Evolutionary conservation across 2,329 filamentous ascomycete genomes (phyloP).

Genomic region (Macrophomina tecta): DNA sequence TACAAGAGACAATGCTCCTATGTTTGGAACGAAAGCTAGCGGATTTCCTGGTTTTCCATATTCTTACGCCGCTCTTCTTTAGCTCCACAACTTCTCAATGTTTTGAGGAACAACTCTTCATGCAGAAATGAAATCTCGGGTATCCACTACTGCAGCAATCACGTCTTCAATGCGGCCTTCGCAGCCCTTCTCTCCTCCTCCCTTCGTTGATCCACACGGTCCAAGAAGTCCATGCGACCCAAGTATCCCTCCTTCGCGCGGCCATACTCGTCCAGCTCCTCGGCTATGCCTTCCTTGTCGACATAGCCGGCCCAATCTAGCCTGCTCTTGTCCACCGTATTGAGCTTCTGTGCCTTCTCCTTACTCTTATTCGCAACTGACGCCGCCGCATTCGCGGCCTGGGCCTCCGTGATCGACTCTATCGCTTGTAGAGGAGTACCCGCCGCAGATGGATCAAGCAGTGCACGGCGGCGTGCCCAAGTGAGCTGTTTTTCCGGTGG

Average conservation of each 20-base stretch:
- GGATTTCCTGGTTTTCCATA: too few relatives aligned
- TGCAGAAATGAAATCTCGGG: neutral
- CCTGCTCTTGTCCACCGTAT: slow-evolving; percentile 69
- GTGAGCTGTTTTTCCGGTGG: slow-evolving; percentile 51
- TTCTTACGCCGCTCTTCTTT: too few relatives aligned
- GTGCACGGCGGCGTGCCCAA: slow-evolving; percentile 39
- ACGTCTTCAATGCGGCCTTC: slow-evolving; percentile 48
- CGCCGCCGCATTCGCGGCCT: slow-evolving; percentile 37
- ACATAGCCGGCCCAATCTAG: slow-evolving; percentile 71
- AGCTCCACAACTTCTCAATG: too few relatives aligned
- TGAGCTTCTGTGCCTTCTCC: slow-evolving; percentile 63
- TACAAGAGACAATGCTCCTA: too few relatives aligned
- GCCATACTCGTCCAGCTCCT: slow-evolving; percentile 66
- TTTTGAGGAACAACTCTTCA: neutral
- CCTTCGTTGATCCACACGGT: slow-evolving; percentile 60
- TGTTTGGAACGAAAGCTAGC: too few relatives aligned
- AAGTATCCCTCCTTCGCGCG: slow-evolving; percentile 68
- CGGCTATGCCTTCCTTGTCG: slow-evolving; percentile 64
- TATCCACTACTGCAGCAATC: neutral
- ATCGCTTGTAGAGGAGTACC: too few relatives aligned
- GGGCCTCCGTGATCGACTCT: slow-evolving; percentile 36
- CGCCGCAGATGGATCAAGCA: slow-evolving; percentile 13
- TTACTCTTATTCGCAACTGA: slow-evolving; percentile 27
- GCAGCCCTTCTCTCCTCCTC: slow-evolving; percentile 62
- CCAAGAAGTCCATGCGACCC: slow-evolving; percentile 67